These are phyloP conservation scores for Nannochloropsis salina DNA, from an alignment of 108 stramenopile genomes.

Conservation along the genomic window DNA sequence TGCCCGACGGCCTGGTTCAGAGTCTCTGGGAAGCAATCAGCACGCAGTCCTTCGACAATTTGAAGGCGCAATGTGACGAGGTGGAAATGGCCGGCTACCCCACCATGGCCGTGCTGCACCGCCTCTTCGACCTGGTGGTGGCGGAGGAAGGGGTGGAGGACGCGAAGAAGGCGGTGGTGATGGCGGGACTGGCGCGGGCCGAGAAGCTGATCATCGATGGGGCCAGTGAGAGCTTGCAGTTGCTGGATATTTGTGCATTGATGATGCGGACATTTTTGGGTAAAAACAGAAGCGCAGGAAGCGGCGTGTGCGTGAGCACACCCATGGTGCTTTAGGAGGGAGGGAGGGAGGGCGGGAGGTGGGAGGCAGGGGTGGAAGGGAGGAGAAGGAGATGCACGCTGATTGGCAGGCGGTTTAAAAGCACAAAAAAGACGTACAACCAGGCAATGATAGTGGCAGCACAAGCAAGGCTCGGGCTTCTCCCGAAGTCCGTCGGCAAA, in stretches of 20 bases:
- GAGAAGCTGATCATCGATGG: slow-evolving; percentile 87
- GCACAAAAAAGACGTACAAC: not conserved
- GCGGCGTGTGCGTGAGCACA: not conserved
- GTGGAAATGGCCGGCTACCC: slow-evolving; percentile 64
- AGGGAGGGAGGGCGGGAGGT: not conserved
- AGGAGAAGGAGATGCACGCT: not conserved
- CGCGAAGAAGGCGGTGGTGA: slow-evolving; percentile 65
- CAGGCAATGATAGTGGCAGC: not conserved
- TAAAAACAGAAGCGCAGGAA: not conserved
- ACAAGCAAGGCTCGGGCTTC: no score
- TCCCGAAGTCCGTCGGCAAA: no score
- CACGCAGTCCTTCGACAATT: slow-evolving; percentile 26
- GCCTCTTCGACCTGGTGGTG: slow-evolving; percentile 49
- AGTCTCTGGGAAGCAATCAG: slow-evolving; percentile 42
- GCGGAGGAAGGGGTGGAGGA: slow-evolving; percentile 64
- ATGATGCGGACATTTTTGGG: slow-evolving; percentile 27
- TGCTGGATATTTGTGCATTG: slow-evolving; percentile 66
- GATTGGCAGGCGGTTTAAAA: not conserved
- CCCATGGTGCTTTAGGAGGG: slow-evolving; percentile 10
- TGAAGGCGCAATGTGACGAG: slow-evolving; percentile 52
- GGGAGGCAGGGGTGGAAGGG: not conserved
- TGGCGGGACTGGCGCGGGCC: slow-evolving; percentile 81
- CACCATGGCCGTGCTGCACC: slow-evolving; percentile 36
- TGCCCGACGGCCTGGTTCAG: slow-evolving; percentile 35
- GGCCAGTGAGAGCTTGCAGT: slow-evolving; percentile 87